Conservation (phyloP, 2,329 filamentous ascomycete species). For the Curvularia hawaiiensis region DNA sequence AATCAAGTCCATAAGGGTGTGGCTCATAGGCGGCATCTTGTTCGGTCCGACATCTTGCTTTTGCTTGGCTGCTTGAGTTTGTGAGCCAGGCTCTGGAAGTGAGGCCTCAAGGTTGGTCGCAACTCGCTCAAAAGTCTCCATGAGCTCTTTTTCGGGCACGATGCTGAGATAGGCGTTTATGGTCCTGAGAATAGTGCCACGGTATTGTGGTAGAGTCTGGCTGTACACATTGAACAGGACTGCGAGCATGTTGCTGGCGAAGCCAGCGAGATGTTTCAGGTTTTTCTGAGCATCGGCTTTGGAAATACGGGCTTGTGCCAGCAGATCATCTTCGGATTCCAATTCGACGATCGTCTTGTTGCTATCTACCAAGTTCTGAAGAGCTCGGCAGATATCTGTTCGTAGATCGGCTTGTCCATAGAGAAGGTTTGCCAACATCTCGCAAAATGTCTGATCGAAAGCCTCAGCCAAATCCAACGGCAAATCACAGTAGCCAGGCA, state of each 20-base stretch:
- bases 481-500: conserved; percentile 94
- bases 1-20: conserved; percentile 95
- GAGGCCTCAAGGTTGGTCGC: conserved; percentile 25
- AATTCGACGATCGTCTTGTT: conserved; percentile 80
- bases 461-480: conserved; percentile 73
- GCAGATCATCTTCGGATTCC: conserved; percentile 71
- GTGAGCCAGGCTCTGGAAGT: conserved; percentile 52
- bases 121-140: conserved; percentile 19
- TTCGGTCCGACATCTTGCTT: conserved; percentile 67
- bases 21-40: conserved; percentile 86
- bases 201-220: conserved; percentile 89
- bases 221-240: conserved; percentile 99
- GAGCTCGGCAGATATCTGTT: conserved; percentile 81
- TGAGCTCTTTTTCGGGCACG: conserved; percentile 62
- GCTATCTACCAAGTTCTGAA: conserved; percentile 88
- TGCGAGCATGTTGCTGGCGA: conserved; percentile 87
- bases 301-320: conserved; percentile 78
- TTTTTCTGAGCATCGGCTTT: conserved; percentile 79
- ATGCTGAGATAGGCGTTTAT: conserved; percentile 96
- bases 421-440: conserved; percentile 86
- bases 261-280: conserved; percentile 76
- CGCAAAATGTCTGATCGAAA: conserved; percentile 88
- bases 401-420: conserved; percentile 91
- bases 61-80: conserved; percentile 67
- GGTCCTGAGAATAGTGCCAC: conserved; percentile 88